phyloP scores from a whole-genome alignment of 495 filamentous ascomycete genomes.

The Margaritispora aquatica region DNA sequence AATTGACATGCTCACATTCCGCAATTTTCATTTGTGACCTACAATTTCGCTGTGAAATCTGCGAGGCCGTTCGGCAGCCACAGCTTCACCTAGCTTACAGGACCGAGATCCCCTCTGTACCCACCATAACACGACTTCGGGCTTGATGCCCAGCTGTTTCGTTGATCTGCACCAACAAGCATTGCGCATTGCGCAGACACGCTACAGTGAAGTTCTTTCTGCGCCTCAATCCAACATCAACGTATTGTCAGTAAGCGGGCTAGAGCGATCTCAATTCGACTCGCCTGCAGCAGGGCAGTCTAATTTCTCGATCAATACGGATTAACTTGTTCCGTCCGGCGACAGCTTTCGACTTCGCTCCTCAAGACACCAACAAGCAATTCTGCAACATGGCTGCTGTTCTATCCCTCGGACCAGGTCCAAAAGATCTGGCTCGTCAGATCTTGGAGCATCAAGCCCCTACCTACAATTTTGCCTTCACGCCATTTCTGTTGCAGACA shows the following conservation, averaged over 20 bases:
- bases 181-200: conserved; percentile 11
- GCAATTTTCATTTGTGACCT: neutral
- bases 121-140: neutral
- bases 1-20: neutral
- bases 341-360: neutral
- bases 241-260: neutral
- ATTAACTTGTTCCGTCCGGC: neutral
- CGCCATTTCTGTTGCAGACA: conserved; percentile 62
- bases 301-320: neutral
- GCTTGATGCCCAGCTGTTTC: neutral
- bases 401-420: conserved; percentile 24
- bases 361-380: neutral
- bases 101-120: neutral
- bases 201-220: neutral
- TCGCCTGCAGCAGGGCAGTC: neutral
- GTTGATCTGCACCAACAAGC: neutral
- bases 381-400: conserved; percentile 2
- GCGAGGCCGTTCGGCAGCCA: neutral
- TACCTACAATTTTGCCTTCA: conserved; percentile 63
- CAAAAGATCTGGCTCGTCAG: conserved; percentile 32
- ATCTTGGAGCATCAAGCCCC: conserved; percentile 49
- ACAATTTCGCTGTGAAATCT: neutral
- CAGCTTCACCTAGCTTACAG: neutral
- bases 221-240: conserved; percentile 5
- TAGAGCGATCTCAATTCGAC: neutral